Base-by-base conservation (phyloP, 768 basidiomycete species). In the Brasilioporus rufonigricans region DNA sequence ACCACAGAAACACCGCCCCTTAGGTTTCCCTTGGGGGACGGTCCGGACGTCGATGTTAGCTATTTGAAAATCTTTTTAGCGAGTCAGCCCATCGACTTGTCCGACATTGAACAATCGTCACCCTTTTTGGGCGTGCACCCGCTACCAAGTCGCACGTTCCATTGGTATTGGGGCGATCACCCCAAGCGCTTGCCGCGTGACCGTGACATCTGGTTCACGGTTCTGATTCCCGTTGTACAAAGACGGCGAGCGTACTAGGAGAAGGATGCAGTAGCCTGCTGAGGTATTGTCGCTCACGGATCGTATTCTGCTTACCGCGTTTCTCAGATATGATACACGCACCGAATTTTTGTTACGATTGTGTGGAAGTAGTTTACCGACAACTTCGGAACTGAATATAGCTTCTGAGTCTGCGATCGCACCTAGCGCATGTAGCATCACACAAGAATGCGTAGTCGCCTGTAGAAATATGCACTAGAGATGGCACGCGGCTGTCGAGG, bases 61-160 rank as follows among this genome's bases (percentile, higher is more conserved):
- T 76, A 73, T 49, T 69, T 80, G 47, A 78, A 77, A 51, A 56
- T 80, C 9, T 80, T 74, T 53, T 54, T 80, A 19, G 66, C 77
- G 16, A 76, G 73, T 1, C 53, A 53, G 0, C 70, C 70, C 5
- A 60, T 71, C 35, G 72, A 75, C 57, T n/a, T 78, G 49, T 59
- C 65, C 5, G 64, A 62, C 47, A 65, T 80, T 3, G 33, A 45
- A 1, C 77, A 75, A 46, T 47, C 61, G 2, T 71, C 69, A 5
- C 71, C 76, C 0, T 75, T 77, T 50, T 27, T 26, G 0, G 23
- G 8, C 11, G 57, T 3, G 45, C 16, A n/a, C 43, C 4, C 50
- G 24, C 5, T 19, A 19, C 26, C n/a, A n/a, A n/a, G n/a, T n/a
- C n/a, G n/a, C n/a, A n/a, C n/a, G n/a, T n/a, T n/a, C n/a, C n/a